A percentile compares a stretch with the other conserved stretches of the same genome.
Conservation (phyloP, 805 yeast species). For the Barnettozyma sucrosica region DNA sequence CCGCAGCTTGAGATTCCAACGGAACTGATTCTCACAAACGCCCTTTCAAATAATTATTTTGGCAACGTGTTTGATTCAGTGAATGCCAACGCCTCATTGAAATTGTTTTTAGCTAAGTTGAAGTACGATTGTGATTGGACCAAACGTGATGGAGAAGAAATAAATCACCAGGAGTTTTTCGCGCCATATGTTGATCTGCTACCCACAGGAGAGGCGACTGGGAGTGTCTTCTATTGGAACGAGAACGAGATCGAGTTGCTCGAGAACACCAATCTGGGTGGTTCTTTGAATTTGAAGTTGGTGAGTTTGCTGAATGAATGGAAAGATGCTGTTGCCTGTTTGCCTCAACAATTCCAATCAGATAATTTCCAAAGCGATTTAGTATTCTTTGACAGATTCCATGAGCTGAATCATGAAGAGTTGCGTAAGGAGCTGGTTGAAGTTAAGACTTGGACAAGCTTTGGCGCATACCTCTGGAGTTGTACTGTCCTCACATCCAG, state of each 20-base stretch:
- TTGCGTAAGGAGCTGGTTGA: constrained; percentile 16
- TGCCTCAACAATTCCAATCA: constrained; percentile 10
- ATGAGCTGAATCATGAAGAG: constrained; percentile 11
- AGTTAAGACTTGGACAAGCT: constrained; percentile 49
- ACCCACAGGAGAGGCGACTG: constrained; percentile 38
- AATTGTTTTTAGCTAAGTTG: constrained; percentile 37
- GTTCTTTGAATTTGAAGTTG: constrained; percentile 45
- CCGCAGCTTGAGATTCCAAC: constrained; percentile 28
- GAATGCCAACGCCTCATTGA: constrained; percentile 30
- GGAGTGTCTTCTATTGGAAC: constrained; percentile 60
- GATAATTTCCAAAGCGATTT: constrained; percentile 15
- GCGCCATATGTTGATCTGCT: constrained; percentile 44
- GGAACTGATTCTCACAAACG: constrained; percentile 25
- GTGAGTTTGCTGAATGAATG: constrained; percentile 56
- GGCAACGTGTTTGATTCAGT: constrained; percentile 10
- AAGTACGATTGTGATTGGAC: constrained; percentile 28
- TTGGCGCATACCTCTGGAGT: constrained; percentile 72
- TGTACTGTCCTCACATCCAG: constrained; percentile 66
- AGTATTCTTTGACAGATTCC: constrained; percentile 14
- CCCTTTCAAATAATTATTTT: constrained; percentile 23
- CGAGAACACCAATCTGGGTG: constrained; percentile 61
- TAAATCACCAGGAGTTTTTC: constrained; percentile 27
- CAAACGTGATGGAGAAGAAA: constrained; percentile 1
- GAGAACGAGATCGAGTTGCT: constrained; percentile 44
- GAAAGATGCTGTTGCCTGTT: constrained; percentile 27